Base-by-base conservation (phyloP, 176 grass and related monocot genomes). In the Guadua angustifolia region DNA sequence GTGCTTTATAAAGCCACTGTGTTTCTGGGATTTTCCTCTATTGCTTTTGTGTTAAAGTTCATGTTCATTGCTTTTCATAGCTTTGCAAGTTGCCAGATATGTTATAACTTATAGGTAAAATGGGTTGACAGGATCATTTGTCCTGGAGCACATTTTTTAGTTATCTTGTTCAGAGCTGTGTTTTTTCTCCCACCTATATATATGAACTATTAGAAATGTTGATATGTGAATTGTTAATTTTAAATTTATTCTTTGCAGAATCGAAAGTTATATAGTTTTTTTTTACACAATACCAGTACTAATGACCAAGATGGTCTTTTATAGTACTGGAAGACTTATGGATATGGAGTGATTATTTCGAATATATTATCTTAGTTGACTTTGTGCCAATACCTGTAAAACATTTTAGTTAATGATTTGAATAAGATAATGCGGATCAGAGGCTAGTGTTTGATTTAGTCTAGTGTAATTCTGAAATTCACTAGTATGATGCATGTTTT, bases 41-140 rank as follows among this genome's bases (percentile, higher is more conserved):
- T 69, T 85, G 12, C 33, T 77, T 88, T 22, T 75, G 61, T 51
- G 24, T 22, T 39, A 82, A 61, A 32, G 32, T 66, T 32, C n/a
- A 18, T 78, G 69, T n/a, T 24, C 49, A 15, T 74, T 46, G 5
- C 40, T 24, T 25, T 64, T 84, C 17, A 68, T 36, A 33, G n/a
- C 21, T 77, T 70, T 62, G 10, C 52, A 42, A 51, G n/a, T 50
- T 24, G 1, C 35, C 38, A 50, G 2, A 82, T 77, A 33, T 82
- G 12, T 25, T 85, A 35, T 33, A 40, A 65, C 36, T 38, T 60
- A 66, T 29, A 67, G 22, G 24, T 84, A 40, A 78, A 78, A 50
- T 50, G 5, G 21, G 24, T 38, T 58, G 7, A 57, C 44, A 45
- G 49, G 35, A 15, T 67, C 32, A 40, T 22, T 50, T 50, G 15